phyloP scores from a whole-genome alignment of 352 stramenopile genomes.

The Pythium chondricola region DNA sequence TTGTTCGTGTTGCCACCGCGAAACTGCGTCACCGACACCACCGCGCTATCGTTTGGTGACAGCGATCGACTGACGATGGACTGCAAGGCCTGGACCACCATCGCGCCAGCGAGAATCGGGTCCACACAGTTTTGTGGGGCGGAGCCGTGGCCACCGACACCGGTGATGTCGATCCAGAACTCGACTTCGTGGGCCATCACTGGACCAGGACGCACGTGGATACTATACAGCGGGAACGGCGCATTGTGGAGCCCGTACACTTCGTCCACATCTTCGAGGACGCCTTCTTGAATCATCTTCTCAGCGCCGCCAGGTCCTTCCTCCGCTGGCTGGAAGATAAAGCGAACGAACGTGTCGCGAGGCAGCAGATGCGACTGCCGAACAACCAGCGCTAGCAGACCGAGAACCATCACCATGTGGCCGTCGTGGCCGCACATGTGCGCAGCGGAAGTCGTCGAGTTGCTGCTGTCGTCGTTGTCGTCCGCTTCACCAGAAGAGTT shows the following conservation, averaged over 20 bases:
- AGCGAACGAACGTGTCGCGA: conserved; percentile 74
- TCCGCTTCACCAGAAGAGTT: conserved; percentile 32
- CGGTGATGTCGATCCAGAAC: conserved; percentile 90
- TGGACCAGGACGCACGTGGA: conserved; percentile 84
- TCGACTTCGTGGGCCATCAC: conserved; percentile 91
- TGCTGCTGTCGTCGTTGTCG: conserved; percentile 22
- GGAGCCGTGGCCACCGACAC: conserved; percentile 92
- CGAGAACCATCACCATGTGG: conserved; percentile 93
- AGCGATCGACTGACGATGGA: conserved; percentile 88
- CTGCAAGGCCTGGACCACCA: conserved; percentile 91
- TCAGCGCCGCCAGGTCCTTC: conserved; percentile 87
- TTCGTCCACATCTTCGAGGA: conserved; percentile 81
- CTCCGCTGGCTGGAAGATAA: conserved; percentile 96
- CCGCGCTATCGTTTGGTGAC: conserved; percentile 88
- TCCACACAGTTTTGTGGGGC: conserved; percentile 90
- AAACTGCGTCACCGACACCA: conserved; percentile 91
- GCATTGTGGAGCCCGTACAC: conserved; percentile 93
- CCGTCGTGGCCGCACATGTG: conserved; percentile 96
- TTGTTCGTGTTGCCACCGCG: conserved; percentile 92
- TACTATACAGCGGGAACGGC: conserved; percentile 83
- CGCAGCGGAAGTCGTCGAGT: conserved; percentile 27
- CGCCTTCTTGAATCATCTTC: conserved; percentile 91
- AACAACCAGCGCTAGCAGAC: conserved; percentile 78
- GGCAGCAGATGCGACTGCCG: conserved; percentile 64
- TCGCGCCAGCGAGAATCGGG: conserved; percentile 87